A percentile compares a stretch with the other conserved stretches of the same genome.
Evolutionary conservation across 805 yeast species (phyloP).

Genomic region (Starmera quercuum): DNA sequence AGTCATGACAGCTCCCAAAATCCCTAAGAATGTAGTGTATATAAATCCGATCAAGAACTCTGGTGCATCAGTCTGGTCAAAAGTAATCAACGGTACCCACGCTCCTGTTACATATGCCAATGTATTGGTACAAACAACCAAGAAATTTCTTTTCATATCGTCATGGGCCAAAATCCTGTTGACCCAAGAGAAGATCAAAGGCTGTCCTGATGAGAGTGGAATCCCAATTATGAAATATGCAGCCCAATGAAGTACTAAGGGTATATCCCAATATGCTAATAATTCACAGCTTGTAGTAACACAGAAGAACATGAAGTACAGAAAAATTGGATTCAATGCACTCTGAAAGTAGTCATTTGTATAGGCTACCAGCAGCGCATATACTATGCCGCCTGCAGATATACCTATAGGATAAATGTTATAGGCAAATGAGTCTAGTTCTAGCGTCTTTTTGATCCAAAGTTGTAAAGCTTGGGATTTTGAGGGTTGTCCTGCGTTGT

Average conservation of each 20-base stretch:
- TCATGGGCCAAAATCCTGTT: slow-evolving; percentile 34
- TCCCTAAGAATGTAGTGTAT: slow-evolving; percentile 26
- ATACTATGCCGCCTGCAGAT: slow-evolving; percentile 30
- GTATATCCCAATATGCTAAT: slow-evolving; percentile 41
- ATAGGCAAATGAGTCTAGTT: slow-evolving; percentile 25
- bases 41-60: slow-evolving; percentile 30
- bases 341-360: slow-evolving; percentile 30
- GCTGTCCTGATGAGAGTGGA: slow-evolving; percentile 47
- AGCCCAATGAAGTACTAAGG: slow-evolving; percentile 41
- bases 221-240: slow-evolving; percentile 40
- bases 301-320: slow-evolving; percentile 29
- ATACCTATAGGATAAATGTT: slow-evolving; percentile 35
- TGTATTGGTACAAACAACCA: slow-evolving; percentile 33
- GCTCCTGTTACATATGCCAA: slow-evolving; percentile 34
- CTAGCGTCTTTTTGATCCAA: slow-evolving; percentile 35
- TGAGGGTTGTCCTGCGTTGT: slow-evolving; percentile 19
- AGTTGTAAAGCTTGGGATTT: slow-evolving; percentile 35
- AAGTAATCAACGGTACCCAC: slow-evolving; percentile 34
- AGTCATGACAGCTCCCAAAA: slow-evolving; percentile 26
- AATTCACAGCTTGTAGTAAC: slow-evolving; percentile 34
- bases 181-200: slow-evolving; percentile 49
- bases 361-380: slow-evolving; percentile 28
- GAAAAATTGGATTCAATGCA: slow-evolving; percentile 26
- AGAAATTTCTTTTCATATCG: slow-evolving; percentile 26
- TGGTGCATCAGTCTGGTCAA: slow-evolving; percentile 31